Conservation (phyloP, 1,139 yeast genomes). For the Suhomyces terraborum region DNA sequence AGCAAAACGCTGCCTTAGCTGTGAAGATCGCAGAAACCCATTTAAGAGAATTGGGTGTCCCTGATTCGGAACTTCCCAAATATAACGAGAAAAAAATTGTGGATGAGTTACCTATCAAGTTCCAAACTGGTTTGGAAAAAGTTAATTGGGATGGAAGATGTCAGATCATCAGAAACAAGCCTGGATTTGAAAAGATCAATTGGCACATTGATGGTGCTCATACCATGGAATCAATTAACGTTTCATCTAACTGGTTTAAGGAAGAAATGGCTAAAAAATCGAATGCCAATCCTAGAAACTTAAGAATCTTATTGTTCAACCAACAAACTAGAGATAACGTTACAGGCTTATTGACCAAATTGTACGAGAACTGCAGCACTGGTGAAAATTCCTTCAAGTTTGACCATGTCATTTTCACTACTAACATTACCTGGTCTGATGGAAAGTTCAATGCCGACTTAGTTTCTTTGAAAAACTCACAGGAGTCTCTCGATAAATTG, state of each 20-base stretch:
- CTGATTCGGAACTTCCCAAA: constrained; percentile 27
- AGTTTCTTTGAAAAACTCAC: constrained; percentile 79
- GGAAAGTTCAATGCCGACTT: constrained; percentile 83
- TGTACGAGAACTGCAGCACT: constrained; percentile 39
- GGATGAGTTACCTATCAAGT: constrained; percentile 54
- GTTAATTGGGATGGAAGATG: constrained; percentile 96
- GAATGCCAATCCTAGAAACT: constrained; percentile 15
- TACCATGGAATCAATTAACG: constrained; percentile 81
- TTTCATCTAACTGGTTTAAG: constrained; percentile 79
- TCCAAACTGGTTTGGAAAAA: constrained; percentile 62
- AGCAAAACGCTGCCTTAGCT: constrained; percentile 84
- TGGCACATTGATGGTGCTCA: constrained; percentile 98
- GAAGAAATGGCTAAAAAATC: constrained; percentile 19
- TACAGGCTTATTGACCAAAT: constrained; percentile 55
- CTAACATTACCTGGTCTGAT: constrained; percentile 87
- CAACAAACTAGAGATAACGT: constrained; percentile 91
- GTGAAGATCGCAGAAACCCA: constrained; percentile 70
- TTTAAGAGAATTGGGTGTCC: constrained; percentile 49
- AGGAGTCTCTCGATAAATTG: constrained; percentile 68
- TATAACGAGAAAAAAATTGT: constrained; percentile 20
- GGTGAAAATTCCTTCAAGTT: constrained; percentile 46
- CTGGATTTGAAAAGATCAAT: constrained; percentile 47
- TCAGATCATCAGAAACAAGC: constrained; percentile 57
- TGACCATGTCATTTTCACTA: constrained; percentile 80
- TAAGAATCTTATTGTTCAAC: constrained; percentile 70